phyloP scores from a whole-genome alignment of 129 eudicot species.

The Arctium minus region DNA sequence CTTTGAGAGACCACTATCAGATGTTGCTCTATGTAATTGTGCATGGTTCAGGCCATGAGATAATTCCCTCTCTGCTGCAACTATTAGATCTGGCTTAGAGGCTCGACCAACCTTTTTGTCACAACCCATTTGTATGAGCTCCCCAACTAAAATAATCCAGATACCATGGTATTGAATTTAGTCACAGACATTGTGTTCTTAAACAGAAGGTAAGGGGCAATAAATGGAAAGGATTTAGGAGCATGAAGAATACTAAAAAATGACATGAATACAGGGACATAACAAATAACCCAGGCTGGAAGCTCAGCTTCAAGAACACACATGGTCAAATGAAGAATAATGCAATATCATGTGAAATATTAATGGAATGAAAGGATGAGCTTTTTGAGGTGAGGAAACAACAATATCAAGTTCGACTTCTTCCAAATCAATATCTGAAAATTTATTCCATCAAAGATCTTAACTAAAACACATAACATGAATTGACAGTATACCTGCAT shows the following conservation, averaged over 20 bases:
- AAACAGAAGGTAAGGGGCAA: constrained; percentile 80
- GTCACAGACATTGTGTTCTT: constrained; percentile 96
- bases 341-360: constrained; percentile 46
- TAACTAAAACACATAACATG: background rate
- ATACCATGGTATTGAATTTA: constrained; percentile 91
- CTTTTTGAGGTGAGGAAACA: no score
- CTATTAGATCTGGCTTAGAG: constrained; percentile 51
- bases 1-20: no score
- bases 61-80: no score
- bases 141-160: constrained; percentile 87
- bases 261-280: no score
- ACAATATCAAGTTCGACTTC: constrained; percentile 45
- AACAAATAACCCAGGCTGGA: constrained; percentile 52
- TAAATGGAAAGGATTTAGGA: constrained; percentile 51
- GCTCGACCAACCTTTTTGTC: no score
- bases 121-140: constrained; percentile 94
- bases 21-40: no score
- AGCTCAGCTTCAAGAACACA: constrained; percentile 47
- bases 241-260: constrained; percentile 41
- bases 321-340: constrained; percentile 48
- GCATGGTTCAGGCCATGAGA: no score
- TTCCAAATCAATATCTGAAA: constrained; percentile 41
- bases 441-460: background rate
- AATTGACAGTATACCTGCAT: background rate
- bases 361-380: constrained; percentile 53